These are phyloP conservation scores for Xylariaceae sp. DNA, from an alignment of 2,329 filamentous ascomycete genomes.

Conservation along the genomic window DNA sequence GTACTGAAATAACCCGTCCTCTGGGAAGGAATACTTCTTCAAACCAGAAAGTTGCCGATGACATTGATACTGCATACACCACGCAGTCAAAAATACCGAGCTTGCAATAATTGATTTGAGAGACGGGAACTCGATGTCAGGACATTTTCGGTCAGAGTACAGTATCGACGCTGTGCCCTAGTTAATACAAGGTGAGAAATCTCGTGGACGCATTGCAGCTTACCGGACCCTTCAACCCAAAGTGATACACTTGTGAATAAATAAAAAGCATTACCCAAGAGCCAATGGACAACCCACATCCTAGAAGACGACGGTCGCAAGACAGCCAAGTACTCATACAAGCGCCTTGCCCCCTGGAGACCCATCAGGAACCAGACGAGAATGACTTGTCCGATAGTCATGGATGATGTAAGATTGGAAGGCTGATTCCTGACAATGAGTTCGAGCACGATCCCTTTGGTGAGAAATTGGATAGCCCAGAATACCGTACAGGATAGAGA, in stretches of 20 bases:
- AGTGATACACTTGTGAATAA: conserved; percentile 73
- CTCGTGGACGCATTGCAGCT: conserved; percentile 37
- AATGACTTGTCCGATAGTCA: conserved; percentile 67
- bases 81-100: conserved; percentile 72
- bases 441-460: conserved; percentile 60
- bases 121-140: conserved; percentile 42
- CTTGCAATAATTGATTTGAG: conserved; percentile 62
- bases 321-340: conserved; percentile 76
- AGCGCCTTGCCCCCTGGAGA: conserved; percentile 74
- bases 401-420: conserved; percentile 46
- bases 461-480: conserved; percentile 72
- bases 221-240: conserved; percentile 84
- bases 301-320: conserved; percentile 71
- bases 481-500: conserved; percentile 74
- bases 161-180: conserved; percentile 43
- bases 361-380: conserved; percentile 76
- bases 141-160: conserved; percentile 30
- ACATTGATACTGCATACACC: conserved; percentile 75
- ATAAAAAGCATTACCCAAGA: conserved; percentile 82
- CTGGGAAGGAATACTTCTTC: conserved; percentile 83
- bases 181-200: conserved; percentile 28
- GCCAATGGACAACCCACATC: conserved; percentile 89
- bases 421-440: conserved; percentile 51
- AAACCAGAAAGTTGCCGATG: conserved; percentile 74
- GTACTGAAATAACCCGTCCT: conserved; percentile 72